These are phyloP conservation scores for Haplosporangium sp. DNA, from an alignment of 371 early-diverging fungal species.

Conservation along the genomic window DNA sequence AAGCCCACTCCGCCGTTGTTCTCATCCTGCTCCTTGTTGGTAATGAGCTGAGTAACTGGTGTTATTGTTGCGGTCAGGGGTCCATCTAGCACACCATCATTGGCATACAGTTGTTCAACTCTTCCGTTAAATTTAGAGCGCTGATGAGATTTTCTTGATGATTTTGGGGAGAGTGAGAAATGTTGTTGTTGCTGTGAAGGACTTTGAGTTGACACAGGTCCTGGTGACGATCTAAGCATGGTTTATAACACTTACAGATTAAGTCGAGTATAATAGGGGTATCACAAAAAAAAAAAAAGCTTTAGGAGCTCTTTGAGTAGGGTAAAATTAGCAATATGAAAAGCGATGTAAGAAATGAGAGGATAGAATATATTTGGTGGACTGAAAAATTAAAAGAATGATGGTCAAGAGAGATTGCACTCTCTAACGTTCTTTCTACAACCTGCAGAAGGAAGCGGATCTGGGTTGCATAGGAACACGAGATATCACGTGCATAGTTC, in stretches of 20 bases:
- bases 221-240: constrained; percentile 2
- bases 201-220: neutral
- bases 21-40: neutral
- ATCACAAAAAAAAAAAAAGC: neutral
- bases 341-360: neutral
- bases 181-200: neutral
- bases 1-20: too few relatives aligned
- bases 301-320: neutral
- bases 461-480: neutral
- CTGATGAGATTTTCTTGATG: neutral
- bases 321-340: neutral
- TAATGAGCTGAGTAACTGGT: neutral
- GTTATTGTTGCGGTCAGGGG: neutral
- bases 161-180: neutral
- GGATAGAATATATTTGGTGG: neutral
- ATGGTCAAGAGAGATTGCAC: neutral
- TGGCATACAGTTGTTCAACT: neutral
- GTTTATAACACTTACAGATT: neutral
- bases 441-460: neutral
- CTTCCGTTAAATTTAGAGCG: neutral
- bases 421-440: neutral
- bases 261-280: neutral
- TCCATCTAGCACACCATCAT: neutral
- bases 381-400: neutral
- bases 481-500: neutral